Base-by-base conservation (phyloP, 73 alveolate genomes). In the Stentor coeruleus region DNA sequence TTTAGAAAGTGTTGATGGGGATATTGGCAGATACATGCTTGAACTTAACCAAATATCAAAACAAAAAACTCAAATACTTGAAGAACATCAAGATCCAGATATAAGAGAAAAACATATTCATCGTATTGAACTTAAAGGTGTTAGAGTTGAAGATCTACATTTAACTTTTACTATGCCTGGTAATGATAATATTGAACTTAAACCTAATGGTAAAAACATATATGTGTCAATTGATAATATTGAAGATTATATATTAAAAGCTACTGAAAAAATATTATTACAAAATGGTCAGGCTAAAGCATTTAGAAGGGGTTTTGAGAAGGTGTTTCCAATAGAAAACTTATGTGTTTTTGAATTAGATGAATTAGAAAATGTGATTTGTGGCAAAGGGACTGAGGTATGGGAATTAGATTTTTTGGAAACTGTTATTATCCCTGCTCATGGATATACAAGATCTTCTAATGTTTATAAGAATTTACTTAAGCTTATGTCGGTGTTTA, bases 91-190 rank as follows among this genome's bases (percentile, higher is more conserved):
- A 20, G 85, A 40, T 39, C n/a, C 26, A 20, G 83, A 75, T 35
- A 14, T 14, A 26, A 75, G 38, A 36, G 14, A 20, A 75, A 39
- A n/a, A 20, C 74, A 39, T 1, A n/a, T 40, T 28, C 33, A 40
- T 15, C 20, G 39, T 37, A 37, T 75, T 35, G 58, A 15, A n/a
- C 39, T 75, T 14, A 37, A 75, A 20, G 83, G 83, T 3, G 74
- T 83, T 0, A 82, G 72, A 87, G 75, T 95, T 59, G 93, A 86
- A 80, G 91, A 91, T 39, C 49, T 91, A 60, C 91, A 89, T 86
- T 84, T 95, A 15, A 74, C 88, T 59, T 95, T 95, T 81, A 82
- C 91, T 72, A 82, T 95, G 41, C 99, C 99, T 30, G 99, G 99
- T 3, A 60, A 89, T 81, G 95, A 87, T 38, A 72, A 84, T 26